Base-by-base conservation (phyloP, 495 filamentous ascomycete species). In the Penicillium canariense region DNA sequence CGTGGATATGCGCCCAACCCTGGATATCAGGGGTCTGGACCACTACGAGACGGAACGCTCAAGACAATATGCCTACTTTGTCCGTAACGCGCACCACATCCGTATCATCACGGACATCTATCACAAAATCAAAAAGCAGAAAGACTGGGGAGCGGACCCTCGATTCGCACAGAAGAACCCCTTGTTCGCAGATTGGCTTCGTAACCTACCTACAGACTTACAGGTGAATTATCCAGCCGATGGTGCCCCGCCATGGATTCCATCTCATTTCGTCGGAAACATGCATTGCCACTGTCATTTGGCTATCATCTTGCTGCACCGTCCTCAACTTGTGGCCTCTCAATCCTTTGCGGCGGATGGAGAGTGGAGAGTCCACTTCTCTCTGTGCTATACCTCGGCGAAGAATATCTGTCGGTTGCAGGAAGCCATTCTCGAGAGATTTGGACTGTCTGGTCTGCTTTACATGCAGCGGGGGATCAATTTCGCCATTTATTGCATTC, bases 401-500 rank as follows among this genome's bases (percentile, higher is more conserved):
- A 96, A 95, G 72, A 83, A 79, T 56, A 82, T 98, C 22, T 96
- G 94, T 73, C 84, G 89, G 55, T 69, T 97, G n/a, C 90, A 96
- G 66, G 94, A 97, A 73, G 87, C 84, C 10, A 85, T 97, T 53
- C 63, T 95, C 43, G 76, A 85, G 48, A 78, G 82, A 1, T 96
- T 87, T 67, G 90, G 91, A 1, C 71, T 96, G 40, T 79, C 82
- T 40, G 95, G 94, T 1, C 76, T 97, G 2, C 79, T 92, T 53
- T 95, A 87, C 77, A 97, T 98, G 94, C 86, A 91, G 65, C 80
- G 94, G 56, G 94, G 94, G 31, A 90, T 97, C 62, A 96, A 91
- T 73, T 97, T 96, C 67, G 90, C 91, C 18, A 95, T 98, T 18
- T 98, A 98, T 63, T 84, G 84, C 36, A 81, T 96, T 25, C 77